A percentile compares a stretch with the other conserved stretches of the same genome.
These are phyloP conservation scores for Cicer cuneatum DNA, from an alignment of 306 rosid species.

Conservation along the genomic window DNA sequence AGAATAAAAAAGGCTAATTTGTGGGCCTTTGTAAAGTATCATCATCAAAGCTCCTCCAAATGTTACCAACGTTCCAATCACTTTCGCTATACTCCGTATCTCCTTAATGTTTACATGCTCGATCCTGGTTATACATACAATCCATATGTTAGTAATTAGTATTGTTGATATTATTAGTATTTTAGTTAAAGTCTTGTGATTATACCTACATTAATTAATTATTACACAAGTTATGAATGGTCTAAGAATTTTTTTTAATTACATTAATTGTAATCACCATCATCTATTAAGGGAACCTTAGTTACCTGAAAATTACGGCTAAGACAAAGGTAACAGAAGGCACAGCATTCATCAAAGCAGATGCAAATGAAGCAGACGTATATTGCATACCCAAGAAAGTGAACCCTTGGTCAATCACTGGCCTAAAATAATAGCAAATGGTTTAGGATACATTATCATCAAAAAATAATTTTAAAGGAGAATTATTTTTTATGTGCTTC, in stretches of 20 bases:
- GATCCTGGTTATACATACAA: slow-evolving; percentile 31
- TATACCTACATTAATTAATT: too few species aligned
- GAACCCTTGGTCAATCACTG: slow-evolving; percentile 75
- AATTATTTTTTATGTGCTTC: background rate
- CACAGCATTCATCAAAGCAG: slow-evolving; percentile 72
- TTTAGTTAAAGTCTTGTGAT: too few species aligned
- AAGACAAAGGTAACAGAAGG: slow-evolving; percentile 74
- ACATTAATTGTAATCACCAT: too few species aligned
- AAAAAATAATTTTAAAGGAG: background rate
- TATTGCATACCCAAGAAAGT: slow-evolving; percentile 71
- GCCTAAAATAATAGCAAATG: slow-evolving; percentile 51
- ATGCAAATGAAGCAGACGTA: slow-evolving; percentile 75
- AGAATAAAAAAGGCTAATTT: slow-evolving; percentile 51
- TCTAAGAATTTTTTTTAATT: background rate
- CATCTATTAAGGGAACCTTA: background rate
- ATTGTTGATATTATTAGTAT: too few species aligned
- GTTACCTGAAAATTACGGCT: slow-evolving; percentile 63
- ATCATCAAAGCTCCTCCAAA: slow-evolving; percentile 66
- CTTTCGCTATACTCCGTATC: slow-evolving; percentile 64
- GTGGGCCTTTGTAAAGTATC: slow-evolving; percentile 81
- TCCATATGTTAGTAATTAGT: too few species aligned
- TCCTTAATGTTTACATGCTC: slow-evolving; percentile 58
- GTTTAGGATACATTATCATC: background rate
- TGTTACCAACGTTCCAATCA: slow-evolving; percentile 63
- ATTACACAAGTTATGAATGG: background rate